These are phyloP conservation scores for Endocarpon pusillum DNA, from an alignment of 495 filamentous ascomycete species.

Conservation along the genomic window DNA sequence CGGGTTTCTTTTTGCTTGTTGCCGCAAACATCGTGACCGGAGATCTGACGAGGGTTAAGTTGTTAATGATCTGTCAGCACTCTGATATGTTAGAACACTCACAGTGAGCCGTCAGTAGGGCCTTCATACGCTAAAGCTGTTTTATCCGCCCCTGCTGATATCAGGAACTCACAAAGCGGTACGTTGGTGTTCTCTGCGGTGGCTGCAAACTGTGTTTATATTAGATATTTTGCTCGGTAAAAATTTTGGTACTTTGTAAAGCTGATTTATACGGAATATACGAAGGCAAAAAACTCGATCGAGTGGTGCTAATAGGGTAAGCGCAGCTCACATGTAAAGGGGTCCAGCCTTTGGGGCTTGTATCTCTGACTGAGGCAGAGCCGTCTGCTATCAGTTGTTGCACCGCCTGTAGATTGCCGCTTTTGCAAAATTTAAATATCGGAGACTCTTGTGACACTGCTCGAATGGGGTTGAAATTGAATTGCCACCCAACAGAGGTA, in stretches of 20 bases:
- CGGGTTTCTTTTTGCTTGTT: not conserved
- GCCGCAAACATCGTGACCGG: not conserved
- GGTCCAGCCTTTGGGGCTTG: not conserved
- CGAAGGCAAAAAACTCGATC: too few species aligned
- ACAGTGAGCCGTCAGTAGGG: not conserved
- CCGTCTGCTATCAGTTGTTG: too few species aligned
- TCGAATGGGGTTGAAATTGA: not conserved
- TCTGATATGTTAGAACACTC: not conserved
- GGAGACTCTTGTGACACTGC: conserved; percentile 1
- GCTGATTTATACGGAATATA: too few species aligned
- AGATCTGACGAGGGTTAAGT: too few species aligned
- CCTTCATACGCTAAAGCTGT: not conserved
- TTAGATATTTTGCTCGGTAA: not conserved
- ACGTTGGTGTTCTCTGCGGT: not conserved
- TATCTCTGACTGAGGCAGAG: conserved; percentile 2
- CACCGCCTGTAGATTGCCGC: conserved; percentile 1
- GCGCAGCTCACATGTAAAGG: conserved; percentile 2
- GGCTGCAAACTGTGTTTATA: not conserved
- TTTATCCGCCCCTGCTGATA: conserved; percentile 2
- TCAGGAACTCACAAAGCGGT: conserved; percentile 2
- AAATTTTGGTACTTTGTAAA: not conserved
- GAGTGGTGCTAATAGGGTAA: too few species aligned
- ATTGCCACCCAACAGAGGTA: conserved; percentile 1
- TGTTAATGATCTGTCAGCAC: too few species aligned
- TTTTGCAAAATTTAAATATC: conserved; percentile 2